A percentile compares a stretch with the other conserved stretches of the same genome.
phyloP scores from a whole-genome alignment of 148 eudicot species.

The Rhododendron molle region DNA sequence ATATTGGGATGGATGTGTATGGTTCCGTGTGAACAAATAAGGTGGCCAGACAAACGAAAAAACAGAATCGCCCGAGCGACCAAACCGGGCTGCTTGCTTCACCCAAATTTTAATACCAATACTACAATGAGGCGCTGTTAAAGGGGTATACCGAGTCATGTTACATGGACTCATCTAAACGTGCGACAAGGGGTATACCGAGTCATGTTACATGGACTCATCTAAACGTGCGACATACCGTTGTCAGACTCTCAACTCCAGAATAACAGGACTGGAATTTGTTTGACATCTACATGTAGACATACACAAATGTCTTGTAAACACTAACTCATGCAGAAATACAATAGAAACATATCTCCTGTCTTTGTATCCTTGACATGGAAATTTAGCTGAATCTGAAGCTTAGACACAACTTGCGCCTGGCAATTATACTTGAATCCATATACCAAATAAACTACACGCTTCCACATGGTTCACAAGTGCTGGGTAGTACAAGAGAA shows the following conservation, averaged over 20 bases:
- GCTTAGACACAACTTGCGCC: not conserved
- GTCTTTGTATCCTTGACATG: not conserved
- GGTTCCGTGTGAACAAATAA: not conserved
- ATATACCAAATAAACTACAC: not conserved
- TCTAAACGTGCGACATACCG: not conserved
- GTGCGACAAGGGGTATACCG: not conserved
- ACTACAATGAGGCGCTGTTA: too few species aligned
- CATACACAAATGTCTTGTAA: not conserved
- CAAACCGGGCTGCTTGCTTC: not conserved
- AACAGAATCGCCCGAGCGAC: not conserved
- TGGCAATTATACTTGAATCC: not conserved
- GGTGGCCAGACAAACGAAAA: not conserved
- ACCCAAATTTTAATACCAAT: not conserved
- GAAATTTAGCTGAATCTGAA: not conserved
- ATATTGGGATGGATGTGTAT: not conserved
- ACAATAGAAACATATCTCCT: not conserved
- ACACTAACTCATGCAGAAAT: not conserved
- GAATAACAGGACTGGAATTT: not conserved
- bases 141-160: not conserved
- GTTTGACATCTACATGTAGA: not conserved
- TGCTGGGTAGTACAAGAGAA: not conserved
- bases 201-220: not conserved
- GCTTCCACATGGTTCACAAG: not conserved
- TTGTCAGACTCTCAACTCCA: not conserved
- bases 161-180: not conserved